Conservation (phyloP, 176 grass and related monocot species). For the maize (Zea mays) region Zm-B73-REFERENCE-NAM-5.0 NC_050096.1:91946001-91946500, state of each 20-base stretch:
- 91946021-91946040: too few species aligned
- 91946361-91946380: too few species aligned
- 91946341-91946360: too few species aligned
- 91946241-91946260: slow-evolving; percentile 37
- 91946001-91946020: slow-evolving; percentile 80
- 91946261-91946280: slow-evolving; percentile 71
- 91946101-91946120: slow-evolving; percentile 4
- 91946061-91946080: slow-evolving; percentile 64
- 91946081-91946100: slow-evolving; percentile 51
- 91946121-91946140: slow-evolving; percentile 7
- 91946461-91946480: slow-evolving; percentile 47
- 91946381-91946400: too few species aligned
- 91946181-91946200: too few species aligned
- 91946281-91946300: slow-evolving; percentile 77
- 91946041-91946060: slow-evolving; percentile 92
- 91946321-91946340: too few species aligned
- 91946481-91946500: too few species aligned
- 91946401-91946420: slow-evolving; percentile 38
- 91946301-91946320: slow-evolving; percentile 82
- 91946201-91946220: too few species aligned
- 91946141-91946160: too few species aligned
- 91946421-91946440: slow-evolving; percentile 54
- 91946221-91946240: too few species aligned
- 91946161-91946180: too few species aligned
- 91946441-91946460: slow-evolving; percentile 40